These are phyloP conservation scores for Ramaria rubella DNA, from an alignment of 768 basidiomycete genomes.

Conservation along the genomic window DNA sequence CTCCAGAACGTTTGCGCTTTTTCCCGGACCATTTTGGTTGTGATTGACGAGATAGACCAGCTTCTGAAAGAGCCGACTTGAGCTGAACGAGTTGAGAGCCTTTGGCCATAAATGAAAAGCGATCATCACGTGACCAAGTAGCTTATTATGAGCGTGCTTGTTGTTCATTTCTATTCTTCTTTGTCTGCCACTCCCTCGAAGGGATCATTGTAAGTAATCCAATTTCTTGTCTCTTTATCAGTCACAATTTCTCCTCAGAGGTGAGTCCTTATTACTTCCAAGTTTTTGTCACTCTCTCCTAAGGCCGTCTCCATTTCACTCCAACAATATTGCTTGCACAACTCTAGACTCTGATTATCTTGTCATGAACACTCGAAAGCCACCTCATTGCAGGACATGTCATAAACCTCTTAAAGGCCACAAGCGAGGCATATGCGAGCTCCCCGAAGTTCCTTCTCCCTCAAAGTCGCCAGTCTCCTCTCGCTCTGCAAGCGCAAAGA, in stretches of 20 bases:
- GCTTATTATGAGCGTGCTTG: not conserved
- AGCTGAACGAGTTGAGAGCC: slow-evolving; percentile 90
- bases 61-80: slow-evolving; percentile 73
- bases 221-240: not conserved
- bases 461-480: not conserved
- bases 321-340: no score
- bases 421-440: slow-evolving; percentile 1
- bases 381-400: slow-evolving; percentile 2
- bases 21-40: slow-evolving; percentile 41
- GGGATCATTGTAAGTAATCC: not conserved
- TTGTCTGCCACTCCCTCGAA: not conserved
- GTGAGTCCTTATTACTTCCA: not conserved
- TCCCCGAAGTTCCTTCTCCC: not conserved
- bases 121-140: not conserved
- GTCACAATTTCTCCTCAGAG: not conserved
- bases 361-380: not conserved
- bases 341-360: not conserved
- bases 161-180: not conserved
- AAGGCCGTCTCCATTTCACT: no score
- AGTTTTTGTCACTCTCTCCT: not conserved
- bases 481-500: not conserved
- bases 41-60: slow-evolving; percentile 63
- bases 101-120: slow-evolving; percentile 48
- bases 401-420: slow-evolving; percentile 4
- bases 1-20: slow-evolving; percentile 59